Conservation (phyloP, 129 eudicot genomes). For the Saposhnikovia divaricata region DNA sequence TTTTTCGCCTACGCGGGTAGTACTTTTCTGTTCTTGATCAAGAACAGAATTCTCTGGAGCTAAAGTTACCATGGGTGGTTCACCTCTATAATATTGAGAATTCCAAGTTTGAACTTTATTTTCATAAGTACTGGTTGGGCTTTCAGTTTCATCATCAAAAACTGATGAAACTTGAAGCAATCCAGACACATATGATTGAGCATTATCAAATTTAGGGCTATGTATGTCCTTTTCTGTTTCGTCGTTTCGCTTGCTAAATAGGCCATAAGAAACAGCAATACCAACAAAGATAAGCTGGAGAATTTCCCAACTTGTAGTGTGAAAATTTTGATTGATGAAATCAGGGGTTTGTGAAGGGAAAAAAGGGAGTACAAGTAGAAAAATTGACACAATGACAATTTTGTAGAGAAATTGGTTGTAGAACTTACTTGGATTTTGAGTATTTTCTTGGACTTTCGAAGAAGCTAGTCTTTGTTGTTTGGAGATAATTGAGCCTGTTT, state of each 20-base stretch:
- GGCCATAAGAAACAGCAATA: conserved; percentile 89
- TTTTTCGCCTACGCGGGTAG: conserved; percentile 27
- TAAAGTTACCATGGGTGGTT: conserved; percentile 67
- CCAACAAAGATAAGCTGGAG: conserved; percentile 85
- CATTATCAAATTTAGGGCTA: conserved; percentile 31
- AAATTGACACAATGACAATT: conserved; percentile 42
- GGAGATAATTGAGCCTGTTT: conserved; percentile 19
- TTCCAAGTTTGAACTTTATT: conserved; percentile 65
- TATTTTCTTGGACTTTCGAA: conserved; percentile 21
- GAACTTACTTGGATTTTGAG: conserved; percentile 52
- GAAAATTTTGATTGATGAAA: conserved; percentile 39
- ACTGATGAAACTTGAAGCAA: conserved; percentile 82
- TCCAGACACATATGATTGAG: conserved; percentile 52
- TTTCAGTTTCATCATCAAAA: conserved; percentile 73
- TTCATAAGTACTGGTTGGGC: conserved; percentile 22
- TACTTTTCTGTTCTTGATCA: conserved; percentile 19
- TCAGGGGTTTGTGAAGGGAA: conserved; percentile 75
- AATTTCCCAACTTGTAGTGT: conserved; percentile 73
- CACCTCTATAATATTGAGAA: conserved; percentile 62
- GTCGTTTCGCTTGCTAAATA: conserved; percentile 64
- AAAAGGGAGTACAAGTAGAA: conserved; percentile 53
- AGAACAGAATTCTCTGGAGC: conserved; percentile 41
- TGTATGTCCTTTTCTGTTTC: conserved; percentile 30
- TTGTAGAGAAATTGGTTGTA: conserved; percentile 55
- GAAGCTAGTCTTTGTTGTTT: conserved; percentile 22